Evolutionary conservation across 495 filamentous ascomycete genomes (phyloP), one percentile per base, ranked within the genome.

Genomic region (Hypomontagnella submonticulosa): DNA sequence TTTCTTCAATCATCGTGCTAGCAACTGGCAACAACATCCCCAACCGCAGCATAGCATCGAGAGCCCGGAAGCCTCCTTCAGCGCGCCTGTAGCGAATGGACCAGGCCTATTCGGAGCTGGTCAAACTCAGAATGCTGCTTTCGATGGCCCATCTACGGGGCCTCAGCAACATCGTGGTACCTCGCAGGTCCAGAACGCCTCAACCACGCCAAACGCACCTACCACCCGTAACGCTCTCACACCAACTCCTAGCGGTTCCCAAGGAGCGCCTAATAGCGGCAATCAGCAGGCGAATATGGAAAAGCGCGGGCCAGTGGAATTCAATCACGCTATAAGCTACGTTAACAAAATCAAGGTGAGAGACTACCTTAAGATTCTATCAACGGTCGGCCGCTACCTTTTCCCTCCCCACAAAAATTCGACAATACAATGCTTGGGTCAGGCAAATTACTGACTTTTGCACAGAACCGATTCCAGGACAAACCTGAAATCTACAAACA

Each of bases 251-350:
- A 67, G 73, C 30, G 72, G 74, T 12, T 75, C 73, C 1, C 78
- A 75, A 42, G 71, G 74, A 27, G 69, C 55, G 18, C 71, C 80
- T 61, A 83, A 78, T 56, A 80, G 79, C 33, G 73, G 75, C n/a
- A 76, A 70, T 9, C 76, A 79, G 46, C 89, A 89, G 56, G 77
- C 81, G 4, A 89, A 85, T 37, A 74, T 91, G 60, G 92, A 93
- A 76, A 95, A 95, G 78, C 85, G 92, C 60, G 92, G 93, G 9
- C 96, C 96, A 10, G 96, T 99, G 1, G 96, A 99, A 72, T 99
- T 99, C 79, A 99, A 99, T 76, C 96, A 99, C 80, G 96, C 96
- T 0, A 99, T 99, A 61, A 97, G 93, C 73, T 99, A 99, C 72
- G 96, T 99, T 43, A 99, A 99, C 74, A 99, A 99, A 79, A 99